These are phyloP conservation scores for Hypsizygus ulmarius DNA, from an alignment of 1,284 basidiomycete species.

Conservation along the genomic window DNA sequence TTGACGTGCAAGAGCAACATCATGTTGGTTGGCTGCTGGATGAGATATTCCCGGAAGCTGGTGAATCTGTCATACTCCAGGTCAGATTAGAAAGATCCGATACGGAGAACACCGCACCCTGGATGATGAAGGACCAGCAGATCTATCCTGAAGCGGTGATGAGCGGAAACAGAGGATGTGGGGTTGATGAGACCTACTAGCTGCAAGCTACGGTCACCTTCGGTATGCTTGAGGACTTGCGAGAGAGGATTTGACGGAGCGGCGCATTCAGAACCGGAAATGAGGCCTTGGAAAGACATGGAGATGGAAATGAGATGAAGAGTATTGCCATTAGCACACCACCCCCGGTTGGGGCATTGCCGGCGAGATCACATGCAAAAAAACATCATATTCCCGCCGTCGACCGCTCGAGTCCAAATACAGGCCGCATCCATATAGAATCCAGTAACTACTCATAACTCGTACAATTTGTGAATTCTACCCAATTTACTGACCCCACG, in stretches of 20 bases:
- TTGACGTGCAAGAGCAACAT: slow-evolving; percentile 71
- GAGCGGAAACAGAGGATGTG: slow-evolving; percentile 8
- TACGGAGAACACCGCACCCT: slow-evolving; percentile 41
- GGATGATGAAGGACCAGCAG: slow-evolving; percentile 69
- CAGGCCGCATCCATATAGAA: no score
- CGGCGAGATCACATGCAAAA: background rate
- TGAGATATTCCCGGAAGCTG: slow-evolving; percentile 61
- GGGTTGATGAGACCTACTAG: slow-evolving; percentile 45
- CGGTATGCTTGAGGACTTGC: slow-evolving; percentile 89
- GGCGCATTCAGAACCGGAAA: slow-evolving; percentile 91
- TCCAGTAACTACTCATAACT: no score
- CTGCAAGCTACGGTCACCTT: slow-evolving; percentile 86
- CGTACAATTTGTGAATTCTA: background rate
- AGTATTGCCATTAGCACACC: no score
- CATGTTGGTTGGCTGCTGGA: slow-evolving; percentile 53
- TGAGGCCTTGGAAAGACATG: slow-evolving; percentile 78
- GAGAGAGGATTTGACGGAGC: slow-evolving; percentile 84
- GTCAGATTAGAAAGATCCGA: slow-evolving; percentile 1
- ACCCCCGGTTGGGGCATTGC: slow-evolving; percentile 7
- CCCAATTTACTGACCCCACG: slow-evolving; percentile 15
- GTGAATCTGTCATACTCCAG: slow-evolving; percentile 51
- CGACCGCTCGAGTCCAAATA: no score
- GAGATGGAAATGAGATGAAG: background rate
- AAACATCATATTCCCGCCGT: no score
- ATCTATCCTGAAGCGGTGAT: slow-evolving; percentile 54